Evolutionary conservation across 768 basidiomycete genomes (phyloP).

Genomic region (Leccinum ochraceum): DNA sequence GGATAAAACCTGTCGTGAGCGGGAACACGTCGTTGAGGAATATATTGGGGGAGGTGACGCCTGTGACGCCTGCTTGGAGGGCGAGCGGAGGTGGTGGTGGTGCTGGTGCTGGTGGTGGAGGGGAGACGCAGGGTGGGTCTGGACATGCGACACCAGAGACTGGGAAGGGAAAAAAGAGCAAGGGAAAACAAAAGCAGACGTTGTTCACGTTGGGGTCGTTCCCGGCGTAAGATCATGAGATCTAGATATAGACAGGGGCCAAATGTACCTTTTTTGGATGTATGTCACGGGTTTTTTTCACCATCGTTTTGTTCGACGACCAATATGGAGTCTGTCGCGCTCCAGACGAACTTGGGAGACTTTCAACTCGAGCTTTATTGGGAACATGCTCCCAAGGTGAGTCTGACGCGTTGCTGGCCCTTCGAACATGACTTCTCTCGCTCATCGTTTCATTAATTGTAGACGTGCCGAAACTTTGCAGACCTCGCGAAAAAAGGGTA

Average conservation of each 20-base stretch:
- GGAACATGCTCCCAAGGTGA: neutral
- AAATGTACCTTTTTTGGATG: neutral
- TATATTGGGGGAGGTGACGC: constrained; percentile 43
- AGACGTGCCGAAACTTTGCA: neutral
- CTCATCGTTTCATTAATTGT: neutral
- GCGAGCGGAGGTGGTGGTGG: constrained; percentile 1
- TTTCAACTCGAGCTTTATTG: neutral
- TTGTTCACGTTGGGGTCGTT: constrained; percentile 67
- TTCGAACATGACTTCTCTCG: neutral
- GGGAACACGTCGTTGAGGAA: constrained; percentile 70
- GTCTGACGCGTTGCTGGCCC: neutral
- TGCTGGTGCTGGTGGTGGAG: neutral
- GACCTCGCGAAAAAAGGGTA: neutral
- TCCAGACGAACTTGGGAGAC: neutral
- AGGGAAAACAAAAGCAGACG: constrained; percentile 84
- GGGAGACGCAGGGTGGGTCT: neutral
- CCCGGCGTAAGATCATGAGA: constrained; percentile 31
- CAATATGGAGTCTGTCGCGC: neutral
- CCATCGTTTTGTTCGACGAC: neutral
- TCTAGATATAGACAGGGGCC: neutral
- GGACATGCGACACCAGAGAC: constrained; percentile 8
- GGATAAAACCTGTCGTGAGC: constrained; percentile 48
- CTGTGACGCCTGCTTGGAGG: constrained; percentile 36
- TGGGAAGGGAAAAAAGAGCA: constrained; percentile 69
- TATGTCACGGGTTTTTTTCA: neutral